Evolutionary conservation across 1,284 basidiomycete genomes (phyloP), one percentile per base, ranked within the genome.

Genomic region (Erythrobasidium hasegawianum): DNA sequence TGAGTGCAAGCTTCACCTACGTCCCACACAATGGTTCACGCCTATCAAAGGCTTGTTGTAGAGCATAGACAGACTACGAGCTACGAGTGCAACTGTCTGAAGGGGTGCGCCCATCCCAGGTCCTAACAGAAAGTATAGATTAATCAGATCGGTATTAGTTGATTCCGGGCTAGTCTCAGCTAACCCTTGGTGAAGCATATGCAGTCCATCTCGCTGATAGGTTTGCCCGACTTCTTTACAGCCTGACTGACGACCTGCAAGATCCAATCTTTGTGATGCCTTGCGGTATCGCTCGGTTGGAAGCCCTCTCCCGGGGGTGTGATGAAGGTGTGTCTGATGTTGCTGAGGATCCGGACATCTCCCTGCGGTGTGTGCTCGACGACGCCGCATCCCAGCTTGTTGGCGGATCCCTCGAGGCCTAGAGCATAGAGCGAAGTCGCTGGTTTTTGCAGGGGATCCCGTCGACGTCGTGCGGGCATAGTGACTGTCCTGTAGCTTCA

Each of bases 91-190:
- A 16, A 97, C 93, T 2, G 92, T 93, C 75, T 96, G 92, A 14
- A 99, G 79, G 0, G 95, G 95, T 49, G 92, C 93, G 57, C 96
- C 96, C 96, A 99, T 98, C 0, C 96, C 96, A 5, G 96, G 96
- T 1, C 94, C 93, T 94, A 74, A 20, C 29, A 22, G 8, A 22
- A 14, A 5, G 33, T 4, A 26, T 59, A 4, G 11, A 11, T 20
- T 38, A 1, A 13, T 41, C 33, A 57, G 29, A 14, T 14, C 11
- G n/a, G 33, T 2, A 18, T 1, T 54, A 58, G 10, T 50, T 40
- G 13, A 40, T 3, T 53, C 38, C 8, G n/a, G n/a, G n/a, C n/a
- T 39, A 10, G 18, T 18, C 27, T 22, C 18, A 1, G 72, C 78
- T 47, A 53, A 87, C 94, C 95, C 82, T 97, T 95, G 0, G 95